Evolutionary conservation across 768 basidiomycete species (phyloP), one percentile per base, ranked within the genome.

Genomic region (Lactarius trivialis): DNA sequence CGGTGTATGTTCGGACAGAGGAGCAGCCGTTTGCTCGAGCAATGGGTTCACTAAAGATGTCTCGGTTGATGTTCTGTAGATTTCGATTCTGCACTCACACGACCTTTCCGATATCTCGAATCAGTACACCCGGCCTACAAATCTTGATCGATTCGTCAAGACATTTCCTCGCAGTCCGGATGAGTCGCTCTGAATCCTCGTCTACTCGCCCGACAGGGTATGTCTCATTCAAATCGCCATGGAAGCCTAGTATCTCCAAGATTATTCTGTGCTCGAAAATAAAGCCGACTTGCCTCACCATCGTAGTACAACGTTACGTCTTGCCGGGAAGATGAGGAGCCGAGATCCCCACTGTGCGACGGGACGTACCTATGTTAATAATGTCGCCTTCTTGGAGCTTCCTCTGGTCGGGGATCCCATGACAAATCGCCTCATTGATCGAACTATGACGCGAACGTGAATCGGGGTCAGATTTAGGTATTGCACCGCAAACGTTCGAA

Each of bases 371-470:
- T 56, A 99, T 85, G 75, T 99, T 99, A 72, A 98, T 78, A 67
- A 98, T 98, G 75, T 99, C 97, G 19, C 97, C 97, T 67, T 98
- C 92, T 69, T 81, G 81, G 66, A 94, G 74, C 69, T 85, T 87
- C 65, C 90, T 77, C 70, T 88, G 80, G 76, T 96, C 93, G 39
- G 95, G 94, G 65, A 96, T 95, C 60, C 96, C 97, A 73, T 99
- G 97, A 73, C 97, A 98, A 69, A 99, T 95, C 55, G 83, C 89
- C 74, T 98, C 96, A 73, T 99, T 99, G 26, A 98, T 76, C 45
- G 93, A 94, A 24, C 91, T 91, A 67, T 50, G 51, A 58, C 32
- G 45, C 3, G 45, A 26, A 48, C 6, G 5, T 36, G 36, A 36
- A 36, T 39, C 32, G 28, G n/a, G 12, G 30, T 60, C 39, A 49